Evolutionary conservation across 176 grass and related monocot species (phyloP).

Genomic region (Guadua angustifolia): DNA sequence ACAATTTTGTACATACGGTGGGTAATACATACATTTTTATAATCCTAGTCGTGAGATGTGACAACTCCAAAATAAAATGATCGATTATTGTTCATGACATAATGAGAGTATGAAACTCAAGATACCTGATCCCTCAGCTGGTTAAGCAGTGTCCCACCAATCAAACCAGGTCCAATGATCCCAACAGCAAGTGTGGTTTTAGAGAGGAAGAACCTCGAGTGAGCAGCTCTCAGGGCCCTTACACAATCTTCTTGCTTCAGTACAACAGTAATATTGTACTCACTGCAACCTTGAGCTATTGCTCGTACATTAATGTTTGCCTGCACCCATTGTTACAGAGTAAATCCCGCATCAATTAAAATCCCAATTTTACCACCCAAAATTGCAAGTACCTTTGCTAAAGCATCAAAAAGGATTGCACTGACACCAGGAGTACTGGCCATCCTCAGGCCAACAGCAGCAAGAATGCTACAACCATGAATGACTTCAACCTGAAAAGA

Average conservation of each 20-base stretch:
- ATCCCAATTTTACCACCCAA: slow-evolving; percentile 28
- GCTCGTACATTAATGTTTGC: slow-evolving; percentile 98
- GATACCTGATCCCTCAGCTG: slow-evolving; percentile 94
- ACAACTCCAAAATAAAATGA: slow-evolving; percentile 35
- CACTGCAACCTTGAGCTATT: slow-evolving; percentile 98
- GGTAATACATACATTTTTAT: neutral
- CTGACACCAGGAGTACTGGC: slow-evolving; percentile 98
- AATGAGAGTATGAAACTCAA: slow-evolving; percentile 10
- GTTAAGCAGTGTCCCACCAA: slow-evolving; percentile 86
- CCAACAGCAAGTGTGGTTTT: slow-evolving; percentile 89
- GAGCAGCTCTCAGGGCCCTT: slow-evolving; percentile 80
- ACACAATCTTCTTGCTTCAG: slow-evolving; percentile 97
- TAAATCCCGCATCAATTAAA: slow-evolving; percentile 27
- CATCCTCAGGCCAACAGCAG: slow-evolving; percentile 94
- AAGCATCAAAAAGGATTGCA: slow-evolving; percentile 96
- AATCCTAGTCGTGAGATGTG: slow-evolving; percentile 2
- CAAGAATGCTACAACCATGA: slow-evolving; percentile 90
- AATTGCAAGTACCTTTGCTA: slow-evolving; percentile 80
- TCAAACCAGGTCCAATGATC: slow-evolving; percentile 90
- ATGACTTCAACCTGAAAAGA: slow-evolving; percentile 87
- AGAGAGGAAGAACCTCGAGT: slow-evolving; percentile 95
- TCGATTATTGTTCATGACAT: neutral
- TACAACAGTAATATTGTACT: slow-evolving; percentile 98
- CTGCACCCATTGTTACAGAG: slow-evolving; percentile 47
- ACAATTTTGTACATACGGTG: neutral